Evolutionary conservation across 2,329 filamentous ascomycete genomes (phyloP).

Genomic region (Fusarium torreyae): DNA sequence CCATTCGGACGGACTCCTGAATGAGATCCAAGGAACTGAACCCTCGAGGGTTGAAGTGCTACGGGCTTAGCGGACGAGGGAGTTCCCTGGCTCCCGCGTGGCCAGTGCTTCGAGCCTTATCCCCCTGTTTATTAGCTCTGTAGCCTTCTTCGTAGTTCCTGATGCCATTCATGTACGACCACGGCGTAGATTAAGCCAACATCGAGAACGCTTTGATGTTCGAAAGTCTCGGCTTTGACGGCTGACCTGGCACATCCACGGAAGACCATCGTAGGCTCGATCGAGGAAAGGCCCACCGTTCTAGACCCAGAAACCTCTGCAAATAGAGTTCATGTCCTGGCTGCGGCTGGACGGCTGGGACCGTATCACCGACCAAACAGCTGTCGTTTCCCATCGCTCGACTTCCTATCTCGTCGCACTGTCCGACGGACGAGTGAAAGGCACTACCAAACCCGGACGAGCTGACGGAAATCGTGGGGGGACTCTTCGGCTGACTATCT

Average conservation of each 20-base stretch:
- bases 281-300: conserved; percentile 29
- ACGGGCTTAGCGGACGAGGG: conserved; percentile 38
- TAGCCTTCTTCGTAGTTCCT: conserved; percentile 22
- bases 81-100: conserved; percentile 46
- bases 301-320: conserved; percentile 25
- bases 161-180: conserved; percentile 29
- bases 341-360: conserved; percentile 34
- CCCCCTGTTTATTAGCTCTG: conserved; percentile 22
- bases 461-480: conserved; percentile 46
- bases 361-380: conserved; percentile 30
- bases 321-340: conserved; percentile 40
- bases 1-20: conserved; percentile 29
- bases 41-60: conserved; percentile 26
- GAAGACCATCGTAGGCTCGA: conserved; percentile 11
- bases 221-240: conserved; percentile 21
- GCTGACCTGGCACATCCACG: conserved; percentile 12
- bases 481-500: conserved; percentile 40
- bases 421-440: conserved; percentile 40
- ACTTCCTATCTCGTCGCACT: conserved; percentile 42
- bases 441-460: conserved; percentile 30
- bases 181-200: conserved; percentile 20
- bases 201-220: conserved; percentile 6
- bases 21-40: conserved; percentile 20
- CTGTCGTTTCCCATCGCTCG: conserved; percentile 24
- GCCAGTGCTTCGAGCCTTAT: conserved; percentile 37